Evolutionary conservation across 2,329 filamentous ascomycete species (phyloP), one percentile per base, ranked within the genome.

Genomic region (Bipolaris oryzae): DNA sequence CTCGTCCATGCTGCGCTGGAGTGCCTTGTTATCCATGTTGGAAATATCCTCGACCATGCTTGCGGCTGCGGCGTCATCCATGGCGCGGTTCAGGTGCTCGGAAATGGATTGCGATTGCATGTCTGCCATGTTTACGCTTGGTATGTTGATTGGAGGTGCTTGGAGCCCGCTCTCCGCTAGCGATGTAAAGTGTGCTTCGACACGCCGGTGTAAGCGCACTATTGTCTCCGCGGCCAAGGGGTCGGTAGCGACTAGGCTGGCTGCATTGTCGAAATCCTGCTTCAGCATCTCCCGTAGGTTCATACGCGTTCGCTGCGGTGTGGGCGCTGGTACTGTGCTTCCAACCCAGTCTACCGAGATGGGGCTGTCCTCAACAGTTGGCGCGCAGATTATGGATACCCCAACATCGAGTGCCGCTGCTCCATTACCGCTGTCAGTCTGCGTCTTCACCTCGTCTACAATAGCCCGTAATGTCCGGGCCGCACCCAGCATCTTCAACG

Each of bases 321-420:
- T 37, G n/a, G 69, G 59, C 15, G 66, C 59, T 16, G 71, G 62
- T 10, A 72, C 66, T 0, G 68, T 45, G 35, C 69, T 74, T 20
- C 62, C 62, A 7, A 73, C 57, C 75, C 74, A 77, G 11, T 71
- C 67, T 23, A 77, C 60, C 1, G 69, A 50, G 15, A 78, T 59
- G 2, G 72, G 67, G 52, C 73, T 78, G 70, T 76, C 72, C 61
- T 69, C 70, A 28, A 71, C 77, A 56, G 67, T 77, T 67, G 89
- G 88, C 0, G 89, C 86, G 68, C 89, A 91, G 9, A 93, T 80
- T 7, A 93, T 78, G 0, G 88, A 85, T 2, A 84, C 85, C 2
- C 85, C 89, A 9, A 92, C 81, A 64, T 93, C 90, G 53, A 92
- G 84, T 0, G 85, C 86, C 5, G 87, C 78, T 53, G 83, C 82